These are phyloP conservation scores for Serendipita indica DNA, from an alignment of 768 basidiomycete genomes.

Conservation along the genomic window DNA sequence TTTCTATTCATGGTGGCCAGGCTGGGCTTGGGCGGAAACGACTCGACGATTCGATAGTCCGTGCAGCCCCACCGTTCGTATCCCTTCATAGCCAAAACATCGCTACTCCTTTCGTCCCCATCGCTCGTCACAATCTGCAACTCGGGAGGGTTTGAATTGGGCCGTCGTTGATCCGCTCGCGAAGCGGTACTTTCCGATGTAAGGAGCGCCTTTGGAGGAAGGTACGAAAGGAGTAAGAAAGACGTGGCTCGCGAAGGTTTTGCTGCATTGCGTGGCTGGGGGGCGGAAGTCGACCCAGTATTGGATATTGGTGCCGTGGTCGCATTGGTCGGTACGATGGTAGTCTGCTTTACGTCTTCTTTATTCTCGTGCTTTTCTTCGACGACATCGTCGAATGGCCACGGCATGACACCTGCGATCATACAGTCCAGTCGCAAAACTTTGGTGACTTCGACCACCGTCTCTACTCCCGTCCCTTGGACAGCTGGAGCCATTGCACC, in stretches of 20 bases:
- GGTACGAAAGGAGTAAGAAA: slow-evolving; percentile 80
- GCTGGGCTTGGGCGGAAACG: slow-evolving; percentile 22
- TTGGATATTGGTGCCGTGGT: background rate
- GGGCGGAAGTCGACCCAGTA: slow-evolving; percentile 3
- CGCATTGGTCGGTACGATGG: slow-evolving; percentile 13
- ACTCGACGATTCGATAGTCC: slow-evolving; percentile 64
- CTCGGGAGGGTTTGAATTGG: slow-evolving; percentile 83
- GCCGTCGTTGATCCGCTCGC: slow-evolving; percentile 58
- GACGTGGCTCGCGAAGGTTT: slow-evolving; percentile 30
- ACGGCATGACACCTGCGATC: slow-evolving; percentile 80
- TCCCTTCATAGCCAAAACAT: slow-evolving; percentile 63
- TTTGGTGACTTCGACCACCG: slow-evolving; percentile 70
- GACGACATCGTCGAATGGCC: slow-evolving; percentile 26
- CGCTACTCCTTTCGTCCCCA: slow-evolving; percentile 78
- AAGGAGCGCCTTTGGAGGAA: slow-evolving; percentile 54
- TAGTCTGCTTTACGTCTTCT: slow-evolving; percentile 22
- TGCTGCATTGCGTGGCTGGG: slow-evolving; percentile 17
- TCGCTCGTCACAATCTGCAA: slow-evolving; percentile 76
- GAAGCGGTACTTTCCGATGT: slow-evolving; percentile 62
- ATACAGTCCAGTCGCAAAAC: slow-evolving; percentile 91
- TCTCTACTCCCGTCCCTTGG: background rate
- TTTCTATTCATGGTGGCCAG: too few relatives aligned
- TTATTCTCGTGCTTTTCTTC: background rate
- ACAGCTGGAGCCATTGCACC: background rate
- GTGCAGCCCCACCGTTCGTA: slow-evolving; percentile 83